These are phyloP conservation scores for Zygotorulaspora danielsina DNA, from an alignment of 805 yeast genomes.

Conservation along the genomic window DNA sequence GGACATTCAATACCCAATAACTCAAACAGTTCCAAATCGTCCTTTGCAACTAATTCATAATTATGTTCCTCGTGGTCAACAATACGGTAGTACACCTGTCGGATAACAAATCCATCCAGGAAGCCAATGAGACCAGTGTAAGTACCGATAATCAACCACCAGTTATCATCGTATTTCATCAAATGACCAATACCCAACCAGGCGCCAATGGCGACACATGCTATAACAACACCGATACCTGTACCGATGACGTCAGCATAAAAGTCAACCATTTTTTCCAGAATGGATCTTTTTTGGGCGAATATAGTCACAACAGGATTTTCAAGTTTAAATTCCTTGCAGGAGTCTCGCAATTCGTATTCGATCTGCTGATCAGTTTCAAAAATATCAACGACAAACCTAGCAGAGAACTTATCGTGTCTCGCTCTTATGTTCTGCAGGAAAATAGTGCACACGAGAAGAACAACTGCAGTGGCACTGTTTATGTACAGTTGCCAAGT, in stretches of 20 bases:
- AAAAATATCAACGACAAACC: constrained; percentile 19
- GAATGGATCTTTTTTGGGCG: constrained; percentile 17
- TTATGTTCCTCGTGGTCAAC: constrained; percentile 26
- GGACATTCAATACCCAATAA: constrained; percentile 27
- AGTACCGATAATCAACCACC: constrained; percentile 48
- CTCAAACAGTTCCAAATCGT: constrained; percentile 35
- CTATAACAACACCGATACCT: constrained; percentile 39
- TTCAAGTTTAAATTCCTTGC: constrained; percentile 21
- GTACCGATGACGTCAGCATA: constrained; percentile 44
- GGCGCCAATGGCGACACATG: constrained; percentile 33
- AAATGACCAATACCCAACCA: constrained; percentile 40
- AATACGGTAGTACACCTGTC: constrained; percentile 38
- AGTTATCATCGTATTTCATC: constrained; percentile 38
- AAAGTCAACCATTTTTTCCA: constrained; percentile 32
- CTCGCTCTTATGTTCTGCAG: constrained; percentile 40
- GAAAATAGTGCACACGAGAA: constrained; percentile 37
- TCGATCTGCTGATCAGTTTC: constrained; percentile 35
- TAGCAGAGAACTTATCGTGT: constrained; percentile 34
- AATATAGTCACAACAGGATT: constrained; percentile 27
- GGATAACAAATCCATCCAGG: constrained; percentile 41
- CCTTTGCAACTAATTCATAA: constrained; percentile 30
- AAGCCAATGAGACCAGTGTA: constrained; percentile 45
- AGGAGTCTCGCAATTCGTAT: constrained; percentile 18
- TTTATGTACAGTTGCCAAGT: constrained; percentile 42
- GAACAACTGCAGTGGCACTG: constrained; percentile 40